Base-by-base conservation (phyloP, 148 eudicot species). In the Rhododendron griersonianum region DNA sequence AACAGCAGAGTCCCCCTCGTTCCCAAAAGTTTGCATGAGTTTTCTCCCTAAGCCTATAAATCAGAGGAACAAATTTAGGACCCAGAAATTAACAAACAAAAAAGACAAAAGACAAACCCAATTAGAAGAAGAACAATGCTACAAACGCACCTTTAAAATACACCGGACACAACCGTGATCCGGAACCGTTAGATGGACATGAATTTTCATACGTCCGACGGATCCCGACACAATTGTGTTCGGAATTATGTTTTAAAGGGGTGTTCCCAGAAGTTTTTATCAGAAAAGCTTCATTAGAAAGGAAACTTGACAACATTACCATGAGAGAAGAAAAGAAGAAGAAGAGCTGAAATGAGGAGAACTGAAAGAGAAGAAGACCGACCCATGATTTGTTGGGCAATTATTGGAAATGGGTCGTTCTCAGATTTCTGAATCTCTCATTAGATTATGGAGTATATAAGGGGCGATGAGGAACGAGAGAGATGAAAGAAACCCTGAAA, bases 341-440 rank as follows among this genome's bases (percentile, higher is more conserved):
- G 80, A 69, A 89, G 85, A 21, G 82, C 55, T 35, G 85, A 89
- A 28, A 89, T 81, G 45, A 89, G 83, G 35, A 87, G 53, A 87
- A 85, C 23, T 2, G 81, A 44, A 39, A 82, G 75, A 81, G 57
- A 51, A 69, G 41, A 81, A 53, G 86, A 78, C 44, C 81, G 51
- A 85, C 86, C 86, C 91, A 89, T 85, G 35, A 37, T 35, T 50
- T 28, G 21, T 80, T 51, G 9, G 55, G 63, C 21, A 50, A 30
- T 48, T 80, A 25, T 14, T 25, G 21, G n/a, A 80, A 55, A 11
- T 10, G 71, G 71, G 71, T 81, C 25, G 8, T 50, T 80, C 11
- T 50, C 39, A 80, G 83, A 51, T 51, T 51, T 30, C 3, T 21
- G 65, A 53, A 13, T 25, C 39, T 28, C 23, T 55, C 21, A 11